These are phyloP conservation scores for Rhodotorula sp. DNA, from an alignment of 1,284 basidiomycete genomes.

Conservation along the genomic window DNA sequence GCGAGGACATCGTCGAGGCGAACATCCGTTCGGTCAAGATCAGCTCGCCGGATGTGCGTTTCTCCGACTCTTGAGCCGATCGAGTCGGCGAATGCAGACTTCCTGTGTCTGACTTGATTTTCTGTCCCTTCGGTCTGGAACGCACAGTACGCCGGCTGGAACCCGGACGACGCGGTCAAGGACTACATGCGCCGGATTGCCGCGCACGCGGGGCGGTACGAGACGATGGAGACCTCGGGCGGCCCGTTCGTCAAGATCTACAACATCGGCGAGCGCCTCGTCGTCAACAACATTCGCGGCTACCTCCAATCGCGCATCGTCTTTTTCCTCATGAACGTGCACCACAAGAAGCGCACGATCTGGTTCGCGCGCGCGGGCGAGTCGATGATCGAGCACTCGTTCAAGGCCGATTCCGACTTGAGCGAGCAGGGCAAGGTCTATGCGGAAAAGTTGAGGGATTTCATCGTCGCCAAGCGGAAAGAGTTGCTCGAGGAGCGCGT, in stretches of 20 bases:
- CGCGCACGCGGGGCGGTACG: constrained; percentile 82
- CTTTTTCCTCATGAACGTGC: constrained; percentile 58
- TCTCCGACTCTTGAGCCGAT: background rate
- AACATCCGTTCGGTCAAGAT: constrained; percentile 98
- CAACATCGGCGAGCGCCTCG: constrained; percentile 93
- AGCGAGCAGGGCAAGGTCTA: constrained; percentile 95
- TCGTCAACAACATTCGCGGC: constrained; percentile 79
- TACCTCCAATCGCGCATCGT: constrained; percentile 83
- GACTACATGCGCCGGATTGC: constrained; percentile 89
- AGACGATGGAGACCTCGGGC: constrained; percentile 66
- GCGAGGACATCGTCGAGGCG: constrained; percentile 78
- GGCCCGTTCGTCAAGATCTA: constrained; percentile 95
- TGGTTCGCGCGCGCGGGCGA: constrained; percentile 91
- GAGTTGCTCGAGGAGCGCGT: constrained; percentile 42
- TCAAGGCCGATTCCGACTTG: constrained; percentile 96
- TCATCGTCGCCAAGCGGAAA: constrained; percentile 46
- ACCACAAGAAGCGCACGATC: constrained; percentile 99
- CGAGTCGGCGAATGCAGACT: background rate
- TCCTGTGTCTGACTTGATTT: background rate
- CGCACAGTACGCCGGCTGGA: constrained; percentile 81
- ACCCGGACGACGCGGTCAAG: constrained; percentile 81
- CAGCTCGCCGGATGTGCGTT: constrained; percentile 86
- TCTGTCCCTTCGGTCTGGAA: background rate
- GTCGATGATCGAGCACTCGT: constrained; percentile 96
- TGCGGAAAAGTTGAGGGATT: constrained; percentile 59